These are phyloP conservation scores for Fusarium bactridioides DNA, from an alignment of 2,329 filamentous ascomycete genomes.

Conservation along the genomic window DNA sequence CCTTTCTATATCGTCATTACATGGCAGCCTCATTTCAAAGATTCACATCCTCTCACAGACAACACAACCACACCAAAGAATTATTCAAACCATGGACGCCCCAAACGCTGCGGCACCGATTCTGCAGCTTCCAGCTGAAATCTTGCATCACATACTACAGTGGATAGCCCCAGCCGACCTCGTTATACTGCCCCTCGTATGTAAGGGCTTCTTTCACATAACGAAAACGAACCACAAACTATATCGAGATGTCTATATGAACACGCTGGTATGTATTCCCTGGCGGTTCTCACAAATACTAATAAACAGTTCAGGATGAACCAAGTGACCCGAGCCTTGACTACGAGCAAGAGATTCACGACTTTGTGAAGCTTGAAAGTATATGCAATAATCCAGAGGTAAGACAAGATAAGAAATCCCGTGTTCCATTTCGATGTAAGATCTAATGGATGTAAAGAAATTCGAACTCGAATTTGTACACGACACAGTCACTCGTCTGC, in stretches of 20 bases:
- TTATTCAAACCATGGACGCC: slow-evolving; percentile 8
- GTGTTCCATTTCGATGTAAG: not conserved
- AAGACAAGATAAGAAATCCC: slow-evolving; percentile 1
- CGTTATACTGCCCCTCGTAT: slow-evolving; percentile 51
- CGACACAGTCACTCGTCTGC: slow-evolving; percentile 54
- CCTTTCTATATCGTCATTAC: slow-evolving; percentile 29
- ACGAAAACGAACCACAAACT: slow-evolving; percentile 66
- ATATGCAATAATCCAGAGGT: slow-evolving; percentile 49
- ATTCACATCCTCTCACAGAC: not conserved
- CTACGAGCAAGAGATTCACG: slow-evolving; percentile 54
- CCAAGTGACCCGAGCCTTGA: slow-evolving; percentile 48
- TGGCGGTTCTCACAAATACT: not conserved
- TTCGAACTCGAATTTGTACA: slow-evolving; percentile 58
- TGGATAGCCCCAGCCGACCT: slow-evolving; percentile 66
- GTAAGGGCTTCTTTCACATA: not conserved
- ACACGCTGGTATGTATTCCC: slow-evolving; percentile 56
- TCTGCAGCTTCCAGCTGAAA: slow-evolving; percentile 58
- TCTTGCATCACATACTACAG: slow-evolving; percentile 67
- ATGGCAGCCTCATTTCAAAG: not conserved
- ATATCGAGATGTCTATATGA: slow-evolving; percentile 69
- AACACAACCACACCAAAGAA: not conserved
- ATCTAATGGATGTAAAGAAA: slow-evolving; percentile 42
- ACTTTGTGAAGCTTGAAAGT: slow-evolving; percentile 53
- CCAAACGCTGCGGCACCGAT: not conserved
- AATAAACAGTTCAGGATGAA: slow-evolving; percentile 41